Percentiles rank a stretch among this genome's conserved stretches.
Evolutionary conservation across 805 yeast genomes (phyloP).

Genomic region (Teunomyces lycoperdinae): DNA sequence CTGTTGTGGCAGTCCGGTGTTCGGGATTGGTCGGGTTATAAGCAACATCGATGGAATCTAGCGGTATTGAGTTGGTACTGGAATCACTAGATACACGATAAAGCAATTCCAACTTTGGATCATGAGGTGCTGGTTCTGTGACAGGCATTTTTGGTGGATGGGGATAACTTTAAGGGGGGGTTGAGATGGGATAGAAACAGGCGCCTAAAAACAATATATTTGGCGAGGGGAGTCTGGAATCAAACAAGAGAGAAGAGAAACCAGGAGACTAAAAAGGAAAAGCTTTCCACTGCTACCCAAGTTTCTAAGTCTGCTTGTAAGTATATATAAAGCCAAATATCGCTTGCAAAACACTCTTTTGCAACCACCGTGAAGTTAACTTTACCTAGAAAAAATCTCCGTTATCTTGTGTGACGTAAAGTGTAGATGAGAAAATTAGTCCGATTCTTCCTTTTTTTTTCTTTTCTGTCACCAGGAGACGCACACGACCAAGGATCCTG

Average conservation of each 20-base stretch:
- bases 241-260: background rate
- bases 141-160: background rate
- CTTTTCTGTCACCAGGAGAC: no score
- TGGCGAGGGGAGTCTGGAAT: no score
- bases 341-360: background rate
- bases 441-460: background rate
- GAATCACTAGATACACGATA: background rate
- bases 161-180: background rate
- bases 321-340: background rate
- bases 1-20: background rate
- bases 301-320: no score
- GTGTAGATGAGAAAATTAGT: background rate
- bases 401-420: constrained; percentile 2
- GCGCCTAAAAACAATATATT: background rate
- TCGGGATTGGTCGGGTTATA: background rate
- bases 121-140: background rate
- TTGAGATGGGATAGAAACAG: background rate
- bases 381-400: background rate
- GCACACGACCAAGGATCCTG: background rate
- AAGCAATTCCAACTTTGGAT: constrained; percentile 1
- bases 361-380: no score
- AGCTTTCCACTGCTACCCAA: background rate
- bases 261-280: background rate
- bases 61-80: background rate
- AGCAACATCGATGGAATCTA: background rate